A percentile compares a stretch with the other conserved stretches of the same genome.
Conservation (phyloP, 169 alveolate species). For the Eimeria necatrix region DNA sequence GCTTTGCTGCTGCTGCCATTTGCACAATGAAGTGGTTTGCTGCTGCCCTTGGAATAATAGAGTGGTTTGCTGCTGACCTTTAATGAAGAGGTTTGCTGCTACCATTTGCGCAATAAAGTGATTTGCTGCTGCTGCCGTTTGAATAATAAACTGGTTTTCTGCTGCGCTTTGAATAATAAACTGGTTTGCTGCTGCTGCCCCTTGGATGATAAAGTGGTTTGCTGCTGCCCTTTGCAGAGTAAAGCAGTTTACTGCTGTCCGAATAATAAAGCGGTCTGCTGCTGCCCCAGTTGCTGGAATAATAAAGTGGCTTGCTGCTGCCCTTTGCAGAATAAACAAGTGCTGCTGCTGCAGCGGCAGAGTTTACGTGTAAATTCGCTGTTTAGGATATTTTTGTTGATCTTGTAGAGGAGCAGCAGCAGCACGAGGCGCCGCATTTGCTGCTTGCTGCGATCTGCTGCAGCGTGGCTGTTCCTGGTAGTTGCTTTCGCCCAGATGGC, state of each 20-base stretch:
- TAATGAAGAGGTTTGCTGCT: too few relatives aligned
- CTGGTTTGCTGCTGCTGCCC: not conserved
- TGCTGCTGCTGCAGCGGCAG: not conserved
- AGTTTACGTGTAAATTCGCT: not conserved
- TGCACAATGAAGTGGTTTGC: not conserved
- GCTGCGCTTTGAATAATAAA: too few relatives aligned
- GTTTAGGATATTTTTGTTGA: not conserved
- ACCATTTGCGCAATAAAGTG: too few relatives aligned
- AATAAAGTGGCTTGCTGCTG: not conserved
- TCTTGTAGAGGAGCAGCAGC: too few relatives aligned
- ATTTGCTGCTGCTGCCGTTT: too few relatives aligned
- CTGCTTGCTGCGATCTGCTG: not conserved
- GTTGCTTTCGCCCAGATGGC: constrained; percentile 91
- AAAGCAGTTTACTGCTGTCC: not conserved
- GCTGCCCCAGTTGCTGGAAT: not conserved
- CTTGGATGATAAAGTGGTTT: not conserved
- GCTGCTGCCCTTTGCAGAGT: too few relatives aligned
- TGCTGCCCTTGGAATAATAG: not conserved
- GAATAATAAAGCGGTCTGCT: not conserved
- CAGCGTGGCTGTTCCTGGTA: constrained; percentile 85
- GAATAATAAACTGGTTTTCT: too few relatives aligned
- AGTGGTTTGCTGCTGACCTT: not conserved
- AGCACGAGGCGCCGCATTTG: not conserved
- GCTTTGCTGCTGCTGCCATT: not conserved
- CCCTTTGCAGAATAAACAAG: not conserved